Evolutionary conservation across 2,329 filamentous ascomycete species (phyloP).

Genomic region (Zopfia rhizophila): DNA sequence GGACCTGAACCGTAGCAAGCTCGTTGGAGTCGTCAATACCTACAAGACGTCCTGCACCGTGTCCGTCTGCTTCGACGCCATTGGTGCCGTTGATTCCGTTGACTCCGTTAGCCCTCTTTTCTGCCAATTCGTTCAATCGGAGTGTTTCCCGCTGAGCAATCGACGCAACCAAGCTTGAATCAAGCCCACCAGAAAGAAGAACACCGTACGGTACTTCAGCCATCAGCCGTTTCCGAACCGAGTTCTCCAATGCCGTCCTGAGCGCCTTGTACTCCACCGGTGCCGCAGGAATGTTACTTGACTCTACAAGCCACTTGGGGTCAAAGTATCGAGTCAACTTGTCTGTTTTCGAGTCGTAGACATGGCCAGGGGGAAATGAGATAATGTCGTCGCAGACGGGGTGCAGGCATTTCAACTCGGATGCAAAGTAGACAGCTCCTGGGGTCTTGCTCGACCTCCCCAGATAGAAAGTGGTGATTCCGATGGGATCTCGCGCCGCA

Average conservation of each 20-base stretch:
- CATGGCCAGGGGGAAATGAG: slow-evolving; percentile 91
- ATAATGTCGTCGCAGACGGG: slow-evolving; percentile 95
- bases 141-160: slow-evolving; percentile 95
- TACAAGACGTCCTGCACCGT: slow-evolving; percentile 68
- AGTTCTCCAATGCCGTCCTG: slow-evolving; percentile 83
- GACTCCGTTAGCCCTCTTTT: slow-evolving; percentile 45
- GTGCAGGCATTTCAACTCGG: slow-evolving; percentile 92
- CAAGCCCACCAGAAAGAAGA: slow-evolving; percentile 90
- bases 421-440: slow-evolving; percentile 91
- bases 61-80: slow-evolving; percentile 50
- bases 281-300: slow-evolving; percentile 77
- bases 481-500: slow-evolving; percentile 95
- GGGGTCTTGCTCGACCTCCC: slow-evolving; percentile 86
- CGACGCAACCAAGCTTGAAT: slow-evolving; percentile 93
- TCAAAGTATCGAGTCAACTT: slow-evolving; percentile 88
- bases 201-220: slow-evolving; percentile 98
- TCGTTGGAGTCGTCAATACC: slow-evolving; percentile 95
- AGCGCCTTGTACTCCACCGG: slow-evolving; percentile 87
- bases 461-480: slow-evolving; percentile 97
- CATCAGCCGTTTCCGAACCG: slow-evolving; percentile 97
- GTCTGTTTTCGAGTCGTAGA: slow-evolving; percentile 94
- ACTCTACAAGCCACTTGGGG: slow-evolving; percentile 88
- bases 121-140: slow-evolving; percentile 74
- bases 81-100: slow-evolving; percentile 60
- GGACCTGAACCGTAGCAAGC: slow-evolving; percentile 86